Base-by-base conservation (phyloP, 805 yeast genomes). In the Starmera amethionina region DNA sequence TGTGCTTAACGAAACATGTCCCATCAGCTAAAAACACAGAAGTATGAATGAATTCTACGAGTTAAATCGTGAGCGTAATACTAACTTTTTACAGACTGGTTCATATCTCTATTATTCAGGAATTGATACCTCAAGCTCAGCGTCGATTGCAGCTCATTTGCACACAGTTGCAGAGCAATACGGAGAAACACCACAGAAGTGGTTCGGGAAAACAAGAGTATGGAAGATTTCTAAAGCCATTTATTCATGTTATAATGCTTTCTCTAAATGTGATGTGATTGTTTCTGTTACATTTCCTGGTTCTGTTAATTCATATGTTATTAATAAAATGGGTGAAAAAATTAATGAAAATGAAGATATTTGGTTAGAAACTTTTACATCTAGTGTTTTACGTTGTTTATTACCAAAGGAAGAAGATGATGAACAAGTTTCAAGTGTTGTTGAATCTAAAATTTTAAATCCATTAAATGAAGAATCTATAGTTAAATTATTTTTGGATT, bases 241-340 rank as follows among this genome's bases (percentile, higher is more conserved):
- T 0, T 80, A 79, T 52, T 79, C 85, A 37, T 63, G 79, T 14
- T 86, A 79, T 63, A 88, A 93, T 58, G 73, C 82, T 16, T 87
- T 93, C 54, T 39, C 48, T n/a, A 63, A 67, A 52, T 71, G 75
- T 35, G 95, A 84, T 56, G 75, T 81, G 58, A 67, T 84, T 35
- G 86, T 84, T 22, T 72, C 77, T 2, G 86, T 81, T 29, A 82
- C 76, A 44, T 72, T 83, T 36, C 93, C 94, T 1, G 95, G 95
- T 18, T 71, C 75, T 40, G 81, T 82, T 25, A 77, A 74, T 41
- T 72, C 77, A 25, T 63, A 63, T 35, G 67, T 75, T 22, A 63
- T 77, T 29, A 54, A 47, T 35, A 48, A 46, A 2, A 38, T 69
- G 40, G 82, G 83, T 8, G 77, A 77, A 46, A 59, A 68, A 37